Evolutionary conservation across 2,329 filamentous ascomycete genomes (phyloP).

Genomic region (Chrysoporthe puriensis): DNA sequence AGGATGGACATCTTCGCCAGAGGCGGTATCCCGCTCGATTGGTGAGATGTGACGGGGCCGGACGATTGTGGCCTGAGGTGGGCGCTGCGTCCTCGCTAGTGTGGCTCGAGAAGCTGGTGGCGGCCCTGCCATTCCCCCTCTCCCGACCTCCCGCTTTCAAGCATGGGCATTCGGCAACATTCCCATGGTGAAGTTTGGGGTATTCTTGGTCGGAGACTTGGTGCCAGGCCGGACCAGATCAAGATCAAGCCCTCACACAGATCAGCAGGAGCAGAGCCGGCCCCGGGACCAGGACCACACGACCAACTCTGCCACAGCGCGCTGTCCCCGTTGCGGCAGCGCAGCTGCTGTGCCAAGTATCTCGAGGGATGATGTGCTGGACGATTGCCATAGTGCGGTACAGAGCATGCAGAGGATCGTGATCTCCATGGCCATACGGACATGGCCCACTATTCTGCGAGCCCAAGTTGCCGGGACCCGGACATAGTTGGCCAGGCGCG

Average conservation of each 20-base stretch:
- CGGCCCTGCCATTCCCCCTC: not conserved
- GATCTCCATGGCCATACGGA: not conserved
- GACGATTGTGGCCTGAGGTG: not conserved
- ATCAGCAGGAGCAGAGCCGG: not conserved
- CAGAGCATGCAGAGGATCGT: not conserved
- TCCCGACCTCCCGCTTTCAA: not conserved
- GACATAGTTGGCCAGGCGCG: not conserved
- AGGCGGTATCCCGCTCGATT: not conserved
- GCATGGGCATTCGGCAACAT: conserved; percentile 15
- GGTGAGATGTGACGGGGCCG: not conserved
- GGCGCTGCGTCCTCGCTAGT: not conserved
- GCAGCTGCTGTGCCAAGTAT: not conserved
- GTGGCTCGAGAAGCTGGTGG: not conserved
- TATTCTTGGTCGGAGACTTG: not conserved
- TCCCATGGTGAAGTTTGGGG: conserved; percentile 9
- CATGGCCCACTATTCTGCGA: not conserved
- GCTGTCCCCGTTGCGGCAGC: not conserved
- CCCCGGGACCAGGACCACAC: not conserved
- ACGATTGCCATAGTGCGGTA: too few species aligned
- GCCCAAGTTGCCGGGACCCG: not conserved
- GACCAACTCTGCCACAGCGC: not conserved
- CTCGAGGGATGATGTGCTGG: not conserved
- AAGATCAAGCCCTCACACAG: not conserved
- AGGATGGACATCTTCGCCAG: not conserved
- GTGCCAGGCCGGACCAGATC: not conserved